Evolutionary conservation across 2,329 filamentous ascomycete genomes (phyloP).

Genomic region (Cryphonectria naterciae): DNA sequence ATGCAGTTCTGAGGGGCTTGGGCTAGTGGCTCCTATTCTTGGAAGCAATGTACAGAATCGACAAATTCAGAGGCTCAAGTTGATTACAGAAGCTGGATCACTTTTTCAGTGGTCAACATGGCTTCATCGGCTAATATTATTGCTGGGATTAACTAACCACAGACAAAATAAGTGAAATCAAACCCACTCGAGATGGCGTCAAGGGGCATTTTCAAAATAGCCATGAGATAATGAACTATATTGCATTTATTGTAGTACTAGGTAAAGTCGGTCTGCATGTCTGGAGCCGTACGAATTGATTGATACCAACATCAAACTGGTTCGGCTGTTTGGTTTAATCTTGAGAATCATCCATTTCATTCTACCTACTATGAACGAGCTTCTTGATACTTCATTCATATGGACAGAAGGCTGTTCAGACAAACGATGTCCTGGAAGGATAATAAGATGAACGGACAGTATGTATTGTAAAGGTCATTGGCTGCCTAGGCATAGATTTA

Average conservation of each 20-base stretch:
- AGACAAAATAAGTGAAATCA: background rate
- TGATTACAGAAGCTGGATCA: background rate
- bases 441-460: background rate
- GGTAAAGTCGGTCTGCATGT: background rate
- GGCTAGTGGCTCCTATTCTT: background rate
- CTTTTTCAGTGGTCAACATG: background rate
- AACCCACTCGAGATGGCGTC: background rate
- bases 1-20: background rate
- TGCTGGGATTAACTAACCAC: background rate
- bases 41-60: background rate
- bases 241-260: background rate
- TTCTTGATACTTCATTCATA: too few relatives aligned
- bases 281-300: background rate
- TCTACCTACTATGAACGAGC: too few relatives aligned
- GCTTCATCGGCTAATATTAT: background rate
- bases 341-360: background rate
- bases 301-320: background rate
- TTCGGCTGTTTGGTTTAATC: background rate
- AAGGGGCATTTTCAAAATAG: background rate
- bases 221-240: background rate
- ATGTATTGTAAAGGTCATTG: background rate
- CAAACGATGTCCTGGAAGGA: too few relatives aligned
- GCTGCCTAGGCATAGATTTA: background rate
- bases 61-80: background rate
- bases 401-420: too few relatives aligned